These are phyloP conservation scores for Onygenales sp. DNA, from an alignment of 2,329 filamentous ascomycete genomes.

Conservation along the genomic window DNA sequence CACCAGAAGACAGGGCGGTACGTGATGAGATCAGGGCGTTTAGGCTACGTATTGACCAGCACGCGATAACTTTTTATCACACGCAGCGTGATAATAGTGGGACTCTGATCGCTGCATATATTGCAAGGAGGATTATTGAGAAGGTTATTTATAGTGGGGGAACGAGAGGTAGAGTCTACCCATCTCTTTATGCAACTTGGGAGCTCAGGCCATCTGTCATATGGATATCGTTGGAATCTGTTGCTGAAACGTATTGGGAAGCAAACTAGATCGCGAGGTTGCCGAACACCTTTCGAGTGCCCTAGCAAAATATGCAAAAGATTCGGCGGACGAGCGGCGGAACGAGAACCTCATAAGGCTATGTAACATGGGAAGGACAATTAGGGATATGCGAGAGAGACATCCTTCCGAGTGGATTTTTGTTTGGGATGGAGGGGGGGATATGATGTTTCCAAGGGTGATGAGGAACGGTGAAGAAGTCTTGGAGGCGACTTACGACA, in stretches of 20 bases:
- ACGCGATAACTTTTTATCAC: not conserved
- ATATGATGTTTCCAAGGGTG: constrained; percentile 3
- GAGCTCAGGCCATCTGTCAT: not conserved
- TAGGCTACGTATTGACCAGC: not conserved
- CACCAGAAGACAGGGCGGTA: not conserved
- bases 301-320: not conserved
- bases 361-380: not conserved
- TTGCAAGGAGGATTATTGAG: not conserved
- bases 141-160: not conserved
- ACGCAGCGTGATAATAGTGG: not conserved
- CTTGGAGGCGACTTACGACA: not conserved
- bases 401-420: constrained; percentile 1
- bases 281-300: not conserved
- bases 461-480: not conserved
- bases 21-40: not conserved
- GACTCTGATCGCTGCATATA: not conserved
- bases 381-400: not conserved
- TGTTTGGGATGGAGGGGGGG: not conserved
- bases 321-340: not conserved
- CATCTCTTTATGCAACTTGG: not conserved
- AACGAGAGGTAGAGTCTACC: not conserved
- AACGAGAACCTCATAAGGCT: not conserved
- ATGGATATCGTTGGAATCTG: not conserved
- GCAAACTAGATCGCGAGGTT: not conserved
- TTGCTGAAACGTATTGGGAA: not conserved